phyloP scores from a whole-genome alignment of 1,284 basidiomycete genomes.

The Vanrija sp. region DNA sequence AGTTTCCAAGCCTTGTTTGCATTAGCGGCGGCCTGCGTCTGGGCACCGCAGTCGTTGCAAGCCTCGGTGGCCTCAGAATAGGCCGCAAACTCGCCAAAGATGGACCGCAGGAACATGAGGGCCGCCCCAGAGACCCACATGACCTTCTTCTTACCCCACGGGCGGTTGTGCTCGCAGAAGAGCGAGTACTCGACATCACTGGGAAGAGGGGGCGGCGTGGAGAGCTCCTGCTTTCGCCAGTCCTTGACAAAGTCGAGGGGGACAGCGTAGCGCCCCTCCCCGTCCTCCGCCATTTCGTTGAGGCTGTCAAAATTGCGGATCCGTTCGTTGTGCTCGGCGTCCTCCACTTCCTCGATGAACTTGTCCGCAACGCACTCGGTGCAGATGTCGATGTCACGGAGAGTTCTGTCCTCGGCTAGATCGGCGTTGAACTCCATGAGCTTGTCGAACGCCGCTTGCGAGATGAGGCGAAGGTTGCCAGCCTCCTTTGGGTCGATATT shows the following conservation, averaged over 20 bases:
- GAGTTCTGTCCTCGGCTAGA: slow-evolving; percentile 6
- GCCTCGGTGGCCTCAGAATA: slow-evolving; percentile 6
- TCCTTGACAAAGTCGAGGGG: slow-evolving; percentile 25
- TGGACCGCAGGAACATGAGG: slow-evolving; percentile 23
- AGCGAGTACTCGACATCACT: slow-evolving; percentile 21
- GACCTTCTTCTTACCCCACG: slow-evolving; percentile 1
- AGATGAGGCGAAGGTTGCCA: slow-evolving; percentile 19
- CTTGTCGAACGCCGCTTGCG: slow-evolving; percentile 22
- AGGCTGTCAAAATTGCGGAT: slow-evolving; percentile 22
- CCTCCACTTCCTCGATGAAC: slow-evolving; percentile 3
- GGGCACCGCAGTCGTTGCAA: slow-evolving; percentile 18
- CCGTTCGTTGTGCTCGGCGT: slow-evolving; percentile 5
- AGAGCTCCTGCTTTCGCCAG: slow-evolving; percentile 23
- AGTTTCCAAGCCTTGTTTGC: background rate
- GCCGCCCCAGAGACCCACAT: slow-evolving; percentile 14
- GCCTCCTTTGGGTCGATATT: slow-evolving; percentile 24
- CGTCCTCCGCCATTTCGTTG: slow-evolving; percentile 10
- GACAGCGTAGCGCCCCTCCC: slow-evolving; percentile 15
- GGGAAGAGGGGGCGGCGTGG: slow-evolving; percentile 6
- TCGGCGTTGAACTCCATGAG: slow-evolving; percentile 7
- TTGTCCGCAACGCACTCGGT: slow-evolving; percentile 21
- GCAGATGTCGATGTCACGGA: slow-evolving; percentile 28
- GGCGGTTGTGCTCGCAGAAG: slow-evolving; percentile 33
- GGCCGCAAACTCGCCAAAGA: slow-evolving; percentile 27
- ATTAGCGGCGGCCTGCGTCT: background rate